These are phyloP conservation scores for Ligustrum vulgare DNA, from an alignment of 257 asterid species.

Conservation along the genomic window DNA sequence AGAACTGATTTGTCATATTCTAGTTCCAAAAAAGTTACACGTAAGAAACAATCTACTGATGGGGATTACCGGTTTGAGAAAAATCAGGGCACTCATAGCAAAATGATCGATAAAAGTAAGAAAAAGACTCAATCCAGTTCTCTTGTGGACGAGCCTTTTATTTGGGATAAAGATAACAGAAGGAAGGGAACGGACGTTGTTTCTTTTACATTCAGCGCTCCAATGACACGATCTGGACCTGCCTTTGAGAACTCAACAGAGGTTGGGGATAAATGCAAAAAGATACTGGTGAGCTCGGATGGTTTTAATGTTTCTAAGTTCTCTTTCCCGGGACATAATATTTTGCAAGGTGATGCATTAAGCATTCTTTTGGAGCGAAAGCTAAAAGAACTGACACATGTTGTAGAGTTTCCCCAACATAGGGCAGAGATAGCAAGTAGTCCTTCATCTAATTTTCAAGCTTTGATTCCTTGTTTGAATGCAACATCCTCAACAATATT, in stretches of 20 bases:
- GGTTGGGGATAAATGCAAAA: slow-evolving; percentile 41
- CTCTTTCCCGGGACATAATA: slow-evolving; percentile 40
- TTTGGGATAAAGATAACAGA: slow-evolving; percentile 44
- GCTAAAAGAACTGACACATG: slow-evolving; percentile 61
- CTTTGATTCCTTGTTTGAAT: slow-evolving; percentile 21
- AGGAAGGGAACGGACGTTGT: slow-evolving; percentile 59
- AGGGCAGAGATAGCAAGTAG: background rate
- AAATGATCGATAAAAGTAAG: slow-evolving; percentile 33
- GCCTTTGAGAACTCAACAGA: slow-evolving; percentile 26
- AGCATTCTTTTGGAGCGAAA: slow-evolving; percentile 81
- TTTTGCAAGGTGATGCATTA: slow-evolving; percentile 61
- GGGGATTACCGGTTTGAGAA: slow-evolving; percentile 62
- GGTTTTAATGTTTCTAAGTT: slow-evolving; percentile 35
- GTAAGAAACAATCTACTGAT: slow-evolving; percentile 74
- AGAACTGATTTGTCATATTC: slow-evolving; percentile 43
- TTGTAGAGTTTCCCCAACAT: slow-evolving; percentile 55
- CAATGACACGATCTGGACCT: slow-evolving; percentile 50
- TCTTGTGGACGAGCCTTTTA: too few species aligned
- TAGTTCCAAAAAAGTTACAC: slow-evolving; percentile 37
- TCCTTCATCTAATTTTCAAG: slow-evolving; percentile 31
- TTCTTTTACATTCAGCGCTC: slow-evolving; percentile 90
- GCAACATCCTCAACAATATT: slow-evolving; percentile 19
- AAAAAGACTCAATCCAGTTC: slow-evolving; percentile 39
- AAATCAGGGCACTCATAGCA: slow-evolving; percentile 31
- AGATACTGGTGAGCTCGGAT: slow-evolving; percentile 39